Evolutionary conservation across 2,329 filamentous ascomycete species (phyloP).

Genomic region (Lecanoromycetidae sp.): DNA sequence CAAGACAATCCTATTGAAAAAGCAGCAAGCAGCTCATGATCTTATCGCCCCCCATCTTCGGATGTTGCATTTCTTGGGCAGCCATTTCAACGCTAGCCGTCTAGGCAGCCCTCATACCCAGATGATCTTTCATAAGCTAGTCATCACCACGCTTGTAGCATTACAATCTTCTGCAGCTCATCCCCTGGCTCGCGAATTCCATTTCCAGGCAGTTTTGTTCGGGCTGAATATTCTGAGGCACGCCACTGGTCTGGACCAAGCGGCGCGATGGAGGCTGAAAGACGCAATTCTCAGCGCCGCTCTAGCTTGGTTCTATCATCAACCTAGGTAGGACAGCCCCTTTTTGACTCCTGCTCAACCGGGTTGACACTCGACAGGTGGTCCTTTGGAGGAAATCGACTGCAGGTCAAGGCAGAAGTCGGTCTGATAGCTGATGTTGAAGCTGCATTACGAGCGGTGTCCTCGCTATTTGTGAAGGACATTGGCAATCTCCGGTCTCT

Average conservation of each 20-base stretch:
- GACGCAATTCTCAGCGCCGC: slow-evolving; percentile 79
- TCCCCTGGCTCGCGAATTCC: slow-evolving; percentile 80
- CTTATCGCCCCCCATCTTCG: slow-evolving; percentile 76
- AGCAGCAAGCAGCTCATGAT: slow-evolving; percentile 68
- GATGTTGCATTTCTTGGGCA: slow-evolving; percentile 77
- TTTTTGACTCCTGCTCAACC: neutral
- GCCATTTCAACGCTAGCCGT: slow-evolving; percentile 89
- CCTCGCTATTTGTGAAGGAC: slow-evolving; percentile 41
- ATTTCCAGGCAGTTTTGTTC: slow-evolving; percentile 77
- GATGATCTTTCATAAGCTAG: slow-evolving; percentile 65
- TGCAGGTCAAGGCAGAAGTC: slow-evolving; percentile 89
- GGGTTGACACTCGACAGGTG: slow-evolving; percentile 40
- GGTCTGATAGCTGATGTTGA: slow-evolving; percentile 68
- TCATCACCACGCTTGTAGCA: slow-evolving; percentile 65
- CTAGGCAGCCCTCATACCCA: slow-evolving; percentile 73
- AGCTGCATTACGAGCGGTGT: slow-evolving; percentile 51
- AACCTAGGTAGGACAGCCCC: slow-evolving; percentile 50
- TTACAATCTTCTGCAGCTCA: slow-evolving; percentile 61
- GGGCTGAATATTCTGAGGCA: slow-evolving; percentile 65
- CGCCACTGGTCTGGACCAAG: slow-evolving; percentile 51
- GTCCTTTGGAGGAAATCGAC: slow-evolving; percentile 88
- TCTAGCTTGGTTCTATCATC: slow-evolving; percentile 73
- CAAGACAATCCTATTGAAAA: slow-evolving; percentile 57
- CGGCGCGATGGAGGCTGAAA: slow-evolving; percentile 69
- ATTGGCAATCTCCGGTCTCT: slow-evolving; percentile 51